Evolutionary conservation across 169 alveolate species (phyloP).

Genomic region (Sarcocystis neurona): DNA sequence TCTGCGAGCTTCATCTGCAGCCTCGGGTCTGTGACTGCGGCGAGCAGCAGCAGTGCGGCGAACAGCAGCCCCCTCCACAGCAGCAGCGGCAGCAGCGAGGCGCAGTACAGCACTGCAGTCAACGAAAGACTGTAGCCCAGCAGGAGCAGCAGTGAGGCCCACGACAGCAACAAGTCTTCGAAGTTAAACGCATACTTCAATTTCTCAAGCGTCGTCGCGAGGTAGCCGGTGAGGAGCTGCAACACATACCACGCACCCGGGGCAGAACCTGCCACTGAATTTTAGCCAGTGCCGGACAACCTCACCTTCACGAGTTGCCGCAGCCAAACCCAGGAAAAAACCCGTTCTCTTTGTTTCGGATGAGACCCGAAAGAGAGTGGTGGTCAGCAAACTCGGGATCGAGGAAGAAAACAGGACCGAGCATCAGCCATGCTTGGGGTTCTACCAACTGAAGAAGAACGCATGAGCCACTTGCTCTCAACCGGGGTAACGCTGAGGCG

Average conservation of each 20-base stretch:
- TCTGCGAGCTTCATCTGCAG: background rate
- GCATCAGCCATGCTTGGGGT: too few species aligned
- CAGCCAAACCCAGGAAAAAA: too few species aligned
- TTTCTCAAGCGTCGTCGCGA: conserved; percentile 54
- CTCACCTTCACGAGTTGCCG: too few species aligned
- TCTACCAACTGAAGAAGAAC: too few species aligned
- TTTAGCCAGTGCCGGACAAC: too few species aligned
- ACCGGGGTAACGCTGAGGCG: too few species aligned
- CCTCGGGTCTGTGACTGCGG: conserved; percentile 11
- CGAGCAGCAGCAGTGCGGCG: conserved; percentile 28
- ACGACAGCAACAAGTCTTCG: conserved; percentile 61
- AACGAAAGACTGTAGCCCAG: conserved; percentile 16
- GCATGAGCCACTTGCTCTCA: too few species aligned
- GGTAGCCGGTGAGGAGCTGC: conserved; percentile 58
- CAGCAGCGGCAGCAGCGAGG: conserved; percentile 35
- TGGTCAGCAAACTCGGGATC: too few species aligned
- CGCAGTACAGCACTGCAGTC: conserved; percentile 35
- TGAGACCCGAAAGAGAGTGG: too few species aligned
- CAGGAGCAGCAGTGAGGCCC: conserved; percentile 38
- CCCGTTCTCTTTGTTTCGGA: too few species aligned
- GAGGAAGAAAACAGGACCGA: too few species aligned
- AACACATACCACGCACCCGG: background rate
- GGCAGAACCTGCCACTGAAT: too few species aligned
- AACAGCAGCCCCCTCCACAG: conserved; percentile 40
- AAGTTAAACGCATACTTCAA: conserved; percentile 66